Conservation (phyloP, 2,329 filamentous ascomycete species). For the Chaetomiaceae sp. region DNA sequence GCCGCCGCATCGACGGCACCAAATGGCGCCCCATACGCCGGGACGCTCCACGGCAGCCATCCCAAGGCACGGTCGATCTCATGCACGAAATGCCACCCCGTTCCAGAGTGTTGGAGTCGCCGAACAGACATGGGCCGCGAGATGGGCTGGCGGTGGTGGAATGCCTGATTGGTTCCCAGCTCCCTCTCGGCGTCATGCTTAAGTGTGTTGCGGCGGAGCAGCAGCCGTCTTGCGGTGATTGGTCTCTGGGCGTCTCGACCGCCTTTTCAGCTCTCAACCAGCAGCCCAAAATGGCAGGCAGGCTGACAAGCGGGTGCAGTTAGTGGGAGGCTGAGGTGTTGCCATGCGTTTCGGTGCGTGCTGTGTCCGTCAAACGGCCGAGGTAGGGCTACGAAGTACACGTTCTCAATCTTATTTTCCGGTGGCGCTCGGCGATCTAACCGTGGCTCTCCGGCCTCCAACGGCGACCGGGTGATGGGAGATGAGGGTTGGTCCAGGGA, state of each 20-base stretch:
- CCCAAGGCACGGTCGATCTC: not conserved
- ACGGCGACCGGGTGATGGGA: not conserved
- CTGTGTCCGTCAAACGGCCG: slow-evolving; percentile 2
- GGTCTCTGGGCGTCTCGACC: slow-evolving; percentile 9
- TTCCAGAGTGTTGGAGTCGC: slow-evolving; percentile 11
- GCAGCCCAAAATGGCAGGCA: slow-evolving; percentile 14
- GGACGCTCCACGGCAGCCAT: slow-evolving; percentile 17
- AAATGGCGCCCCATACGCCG: slow-evolving; percentile 6
- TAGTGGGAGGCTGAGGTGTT: slow-evolving; percentile 4
- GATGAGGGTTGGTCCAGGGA: not conserved
- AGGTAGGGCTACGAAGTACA: not conserved
- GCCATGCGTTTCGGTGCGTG: not conserved
- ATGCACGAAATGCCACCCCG: slow-evolving; percentile 3
- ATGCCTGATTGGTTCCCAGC: slow-evolving; percentile 14
- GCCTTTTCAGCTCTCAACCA: slow-evolving; percentile 16
- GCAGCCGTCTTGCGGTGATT: slow-evolving; percentile 4
- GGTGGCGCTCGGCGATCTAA: slow-evolving; percentile 4
- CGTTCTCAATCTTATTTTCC: not conserved
- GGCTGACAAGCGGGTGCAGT: slow-evolving; percentile 8
- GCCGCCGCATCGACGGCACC: not conserved
- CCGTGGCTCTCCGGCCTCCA: slow-evolving; percentile 2
- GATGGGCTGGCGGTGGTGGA: no score
- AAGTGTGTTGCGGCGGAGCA: slow-evolving; percentile 12
- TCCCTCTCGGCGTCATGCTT: slow-evolving; percentile 3
- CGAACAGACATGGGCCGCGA: not conserved